phyloP scores from a whole-genome alignment of 75 land plant genomes.

The Selaginella tamariscina region DNA sequence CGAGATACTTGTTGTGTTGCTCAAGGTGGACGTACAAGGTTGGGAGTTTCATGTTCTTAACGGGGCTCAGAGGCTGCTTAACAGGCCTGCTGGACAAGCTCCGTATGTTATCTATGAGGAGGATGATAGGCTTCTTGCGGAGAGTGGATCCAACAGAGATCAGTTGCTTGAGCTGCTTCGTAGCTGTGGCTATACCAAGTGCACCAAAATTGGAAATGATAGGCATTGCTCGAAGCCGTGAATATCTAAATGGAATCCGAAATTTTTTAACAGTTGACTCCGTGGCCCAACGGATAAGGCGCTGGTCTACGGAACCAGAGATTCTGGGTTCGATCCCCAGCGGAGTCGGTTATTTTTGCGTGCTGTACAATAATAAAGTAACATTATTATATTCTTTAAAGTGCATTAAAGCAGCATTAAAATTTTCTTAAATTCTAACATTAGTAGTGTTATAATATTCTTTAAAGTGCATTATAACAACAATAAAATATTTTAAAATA shows the following conservation, averaged over 20 bases:
- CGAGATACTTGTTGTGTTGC: slow-evolving; percentile 37
- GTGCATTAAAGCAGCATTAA: too few species aligned
- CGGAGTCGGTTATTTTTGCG: too few species aligned
- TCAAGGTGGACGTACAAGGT: slow-evolving; percentile 91
- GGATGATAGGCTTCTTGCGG: slow-evolving; percentile 65
- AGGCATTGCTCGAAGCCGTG: slow-evolving; percentile 53
- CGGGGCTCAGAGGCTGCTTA: slow-evolving; percentile 50
- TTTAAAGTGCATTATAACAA: too few species aligned
- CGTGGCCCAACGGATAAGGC: slow-evolving; percentile 28
- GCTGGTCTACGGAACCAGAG: slow-evolving; percentile 26
- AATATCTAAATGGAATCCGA: too few species aligned
- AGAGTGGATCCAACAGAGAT: slow-evolving; percentile 60
- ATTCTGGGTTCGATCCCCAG: slow-evolving; percentile 28
- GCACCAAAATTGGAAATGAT: slow-evolving; percentile 54
- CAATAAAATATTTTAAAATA: too few species aligned
- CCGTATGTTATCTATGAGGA: slow-evolving; percentile 82
- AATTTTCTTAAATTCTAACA: too few species aligned
- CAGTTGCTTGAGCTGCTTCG: slow-evolving; percentile 45
- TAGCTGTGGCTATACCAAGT: slow-evolving; percentile 48
- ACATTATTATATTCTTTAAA: too few species aligned
- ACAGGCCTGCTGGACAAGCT: slow-evolving; percentile 58
- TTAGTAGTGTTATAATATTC: too few species aligned
- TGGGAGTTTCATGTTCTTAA: slow-evolving; percentile 77
- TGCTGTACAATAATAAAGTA: too few species aligned
- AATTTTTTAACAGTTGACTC: too few species aligned